phyloP scores from a whole-genome alignment of 768 basidiomycete genomes.

The Leccinum ochraceum region DNA sequence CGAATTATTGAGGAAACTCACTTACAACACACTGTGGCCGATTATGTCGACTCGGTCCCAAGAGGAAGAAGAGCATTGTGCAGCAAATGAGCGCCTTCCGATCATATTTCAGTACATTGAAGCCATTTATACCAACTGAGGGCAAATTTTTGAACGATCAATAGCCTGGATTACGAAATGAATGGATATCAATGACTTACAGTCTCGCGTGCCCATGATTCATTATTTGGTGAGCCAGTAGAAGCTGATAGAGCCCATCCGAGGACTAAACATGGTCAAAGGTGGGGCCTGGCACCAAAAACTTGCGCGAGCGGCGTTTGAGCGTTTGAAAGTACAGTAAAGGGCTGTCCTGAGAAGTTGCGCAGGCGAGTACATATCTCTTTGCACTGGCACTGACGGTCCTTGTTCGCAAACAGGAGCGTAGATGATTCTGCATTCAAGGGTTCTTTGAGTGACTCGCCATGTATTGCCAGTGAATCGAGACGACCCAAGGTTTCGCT shows the following conservation, averaged over 20 bases:
- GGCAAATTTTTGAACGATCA: not conserved
- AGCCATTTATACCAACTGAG: not conserved
- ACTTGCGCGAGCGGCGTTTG: constrained; percentile 1
- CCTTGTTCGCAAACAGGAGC: not conserved
- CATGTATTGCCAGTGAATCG: not conserved
- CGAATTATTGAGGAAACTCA: not conserved
- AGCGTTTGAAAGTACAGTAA: not conserved
- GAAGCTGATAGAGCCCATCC: not conserved
- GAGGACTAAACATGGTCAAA: not conserved
- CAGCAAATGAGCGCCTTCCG: not conserved
- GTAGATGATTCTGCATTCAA: not conserved
- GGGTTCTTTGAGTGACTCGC: not conserved
- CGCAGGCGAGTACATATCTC: constrained; percentile 12
- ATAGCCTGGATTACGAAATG: too few species aligned
- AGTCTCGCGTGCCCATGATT: not conserved
- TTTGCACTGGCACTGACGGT: not conserved
- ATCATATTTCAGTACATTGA: not conserved
- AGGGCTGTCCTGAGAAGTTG: not conserved
- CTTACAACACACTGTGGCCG: not conserved
- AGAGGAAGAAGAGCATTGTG: not conserved
- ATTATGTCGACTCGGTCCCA: not conserved
- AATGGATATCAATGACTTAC: not conserved
- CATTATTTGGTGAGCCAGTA: not conserved
- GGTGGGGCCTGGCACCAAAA: not conserved
- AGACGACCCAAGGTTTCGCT: not conserved